These are phyloP conservation scores for Amaranthus cruentus DNA, from an alignment of 148 eudicot species.

Conservation along the genomic window DNA sequence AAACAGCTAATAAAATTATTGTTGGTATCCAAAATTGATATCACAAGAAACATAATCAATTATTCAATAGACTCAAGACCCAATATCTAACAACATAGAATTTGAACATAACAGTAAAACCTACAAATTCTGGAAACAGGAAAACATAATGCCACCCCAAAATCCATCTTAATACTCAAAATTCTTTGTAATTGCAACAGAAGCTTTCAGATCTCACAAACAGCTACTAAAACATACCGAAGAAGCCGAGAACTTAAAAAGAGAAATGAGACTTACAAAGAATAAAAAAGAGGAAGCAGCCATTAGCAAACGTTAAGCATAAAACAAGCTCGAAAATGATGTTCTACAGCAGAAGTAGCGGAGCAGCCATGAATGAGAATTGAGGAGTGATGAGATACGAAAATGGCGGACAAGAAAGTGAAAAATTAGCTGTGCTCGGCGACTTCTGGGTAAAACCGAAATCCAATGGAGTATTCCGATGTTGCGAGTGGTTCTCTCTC, in stretches of 20 bases:
- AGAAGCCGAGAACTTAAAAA: not conserved
- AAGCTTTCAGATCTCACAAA: constrained; percentile 9
- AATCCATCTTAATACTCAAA: not conserved
- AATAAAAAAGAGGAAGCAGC: constrained; percentile 8
- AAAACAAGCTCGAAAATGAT: too few relatives aligned
- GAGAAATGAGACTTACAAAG: constrained; percentile 11
- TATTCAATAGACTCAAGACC: not conserved
- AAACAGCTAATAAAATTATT: not conserved
- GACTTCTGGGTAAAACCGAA: too few relatives aligned
- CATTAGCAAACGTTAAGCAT: constrained; percentile 2
- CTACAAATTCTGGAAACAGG: constrained; percentile 6
- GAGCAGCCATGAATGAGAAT: too few relatives aligned
- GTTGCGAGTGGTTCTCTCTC: too few relatives aligned
- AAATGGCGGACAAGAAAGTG: too few relatives aligned
- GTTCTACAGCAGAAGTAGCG: too few relatives aligned
- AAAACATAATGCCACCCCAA: not conserved
- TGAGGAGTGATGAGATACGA: too few relatives aligned
- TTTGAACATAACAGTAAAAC: not conserved
- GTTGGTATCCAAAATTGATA: not conserved
- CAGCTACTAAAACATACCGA: not conserved
- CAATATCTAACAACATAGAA: not conserved
- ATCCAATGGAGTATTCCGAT: too few relatives aligned
- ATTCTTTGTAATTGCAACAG: not conserved
- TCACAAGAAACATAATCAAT: too few relatives aligned
- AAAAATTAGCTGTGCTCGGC: too few relatives aligned